Percentiles rank a stretch among this genome's conserved stretches.
Evolutionary conservation across 352 stramenopile genomes (phyloP).

Genomic region (Phytopythium chamaehyphon): DNA sequence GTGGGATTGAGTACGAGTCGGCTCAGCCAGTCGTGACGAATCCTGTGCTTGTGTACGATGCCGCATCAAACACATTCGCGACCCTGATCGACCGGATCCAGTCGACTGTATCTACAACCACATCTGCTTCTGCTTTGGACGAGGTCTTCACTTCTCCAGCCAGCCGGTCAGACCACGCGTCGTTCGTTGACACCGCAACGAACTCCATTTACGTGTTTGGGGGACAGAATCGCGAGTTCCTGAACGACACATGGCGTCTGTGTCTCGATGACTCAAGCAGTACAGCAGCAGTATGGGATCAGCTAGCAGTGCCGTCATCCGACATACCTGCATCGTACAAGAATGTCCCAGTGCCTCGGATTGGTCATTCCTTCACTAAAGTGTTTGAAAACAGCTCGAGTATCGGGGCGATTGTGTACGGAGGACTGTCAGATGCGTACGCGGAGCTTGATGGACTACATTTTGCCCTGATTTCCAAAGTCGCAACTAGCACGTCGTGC

Average conservation of each 20-base stretch:
- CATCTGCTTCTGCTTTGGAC: slow-evolving; percentile 15
- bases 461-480: slow-evolving; percentile 39
- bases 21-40: slow-evolving; percentile 54
- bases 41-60: slow-evolving; percentile 50
- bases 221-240: slow-evolving; percentile 47
- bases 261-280: slow-evolving; percentile 36
- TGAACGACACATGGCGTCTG: slow-evolving; percentile 59
- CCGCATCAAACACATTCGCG: slow-evolving; percentile 33
- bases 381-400: slow-evolving; percentile 43
- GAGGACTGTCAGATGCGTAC: slow-evolving; percentile 45
- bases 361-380: slow-evolving; percentile 56
- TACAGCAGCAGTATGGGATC: slow-evolving; percentile 40
- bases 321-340: slow-evolving; percentile 21
- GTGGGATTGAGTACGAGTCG: slow-evolving; percentile 67
- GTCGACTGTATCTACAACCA: slow-evolving; percentile 24
- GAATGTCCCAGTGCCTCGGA: slow-evolving; percentile 27
- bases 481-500: slow-evolving; percentile 11
- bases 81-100: slow-evolving; percentile 44
- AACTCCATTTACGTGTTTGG: slow-evolving; percentile 48
- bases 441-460: slow-evolving; percentile 35
- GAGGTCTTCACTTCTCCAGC: slow-evolving; percentile 57
- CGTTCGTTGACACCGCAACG: slow-evolving; percentile 19
- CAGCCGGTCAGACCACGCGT: slow-evolving; percentile 53
- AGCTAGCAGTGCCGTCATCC: slow-evolving; percentile 30
- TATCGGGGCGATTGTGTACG: slow-evolving; percentile 40